Base-by-base conservation (phyloP, 768 basidiomycete genomes). In the Agaricus bisporus region DNA sequence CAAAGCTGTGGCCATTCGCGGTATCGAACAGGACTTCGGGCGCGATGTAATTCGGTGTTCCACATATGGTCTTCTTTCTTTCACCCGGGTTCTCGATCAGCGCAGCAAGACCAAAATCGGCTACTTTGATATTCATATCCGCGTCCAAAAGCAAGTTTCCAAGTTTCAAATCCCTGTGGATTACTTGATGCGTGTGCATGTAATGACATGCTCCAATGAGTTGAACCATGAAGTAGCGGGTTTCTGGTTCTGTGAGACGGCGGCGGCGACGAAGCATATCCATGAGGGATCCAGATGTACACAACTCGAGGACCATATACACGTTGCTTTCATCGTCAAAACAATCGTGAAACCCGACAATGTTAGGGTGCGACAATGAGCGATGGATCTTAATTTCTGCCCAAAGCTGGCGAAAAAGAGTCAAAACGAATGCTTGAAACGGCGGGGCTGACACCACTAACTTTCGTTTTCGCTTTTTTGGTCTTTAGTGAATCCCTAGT, bases 381-480 rank as follows among this genome's bases (percentile, higher is more conserved):
- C 87, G 84, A 69, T 99, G 95, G 45, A 99, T 92, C 76, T 95
- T 97, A 63, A 99, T 99, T 77, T 99, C 95, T 56, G 95, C 95
- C 64, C 94, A 99, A 43, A 99, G 81, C 95, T 98, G 32, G 36
- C 14, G 28, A 39, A 48, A 2, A 25, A 10, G 1, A 6, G 39
- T 29, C 26, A 25, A 20, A 11, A 6, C n/a, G n/a, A 14, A 10
- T 22, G 46, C 15, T 38, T 4, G 1, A 32, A 48, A 20, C 2
- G 41, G 22, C 32, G 32, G 25, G 49, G 52, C 41, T 36, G 20
- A 39, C 25, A 26, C 11, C 15, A 53, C 76, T 49, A 46, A 92
- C 95, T 81, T 98, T 98, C 15, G 93, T 95, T 70, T 95, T 95
- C 20, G 92, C 94, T 69, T 98, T 98, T 73, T 92, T 95, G 15